These are phyloP conservation scores for Entrophospora sp. DNA, from an alignment of 192 early-diverging fungal genomes.

Conservation along the genomic window DNA sequence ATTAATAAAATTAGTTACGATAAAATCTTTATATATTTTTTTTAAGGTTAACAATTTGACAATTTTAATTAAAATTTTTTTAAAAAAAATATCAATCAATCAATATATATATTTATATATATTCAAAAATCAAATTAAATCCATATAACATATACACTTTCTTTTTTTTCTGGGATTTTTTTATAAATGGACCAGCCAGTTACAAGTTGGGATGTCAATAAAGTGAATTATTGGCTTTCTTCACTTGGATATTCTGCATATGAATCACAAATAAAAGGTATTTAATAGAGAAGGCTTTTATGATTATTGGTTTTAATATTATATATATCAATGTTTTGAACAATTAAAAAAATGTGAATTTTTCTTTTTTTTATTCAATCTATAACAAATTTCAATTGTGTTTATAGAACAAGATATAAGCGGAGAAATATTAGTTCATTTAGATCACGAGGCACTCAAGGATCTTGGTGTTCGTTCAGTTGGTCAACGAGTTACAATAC, in stretches of 20 bases:
- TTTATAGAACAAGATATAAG: conserved; percentile 78
- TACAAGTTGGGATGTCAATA: conserved; percentile 45
- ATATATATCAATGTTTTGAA: background rate
- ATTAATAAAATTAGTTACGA: too few relatives aligned
- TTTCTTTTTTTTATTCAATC: background rate
- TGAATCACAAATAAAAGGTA: conserved; percentile 51
- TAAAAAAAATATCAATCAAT: too few relatives aligned
- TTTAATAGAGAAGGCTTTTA: background rate
- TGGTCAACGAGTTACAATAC: conserved; percentile 79
- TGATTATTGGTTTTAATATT: background rate
- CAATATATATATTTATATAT: too few relatives aligned
- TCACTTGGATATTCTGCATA: conserved; percentile 45
- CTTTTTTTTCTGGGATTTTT: background rate
- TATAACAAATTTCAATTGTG: background rate
- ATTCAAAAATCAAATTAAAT: too few relatives aligned
- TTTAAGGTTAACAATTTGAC: too few relatives aligned
- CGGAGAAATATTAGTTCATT: conserved; percentile 78
- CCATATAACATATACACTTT: too few relatives aligned
- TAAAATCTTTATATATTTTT: too few relatives aligned
- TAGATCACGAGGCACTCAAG: conserved; percentile 86
- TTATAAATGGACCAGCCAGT: conserved; percentile 30
- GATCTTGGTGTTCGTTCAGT: conserved; percentile 79
- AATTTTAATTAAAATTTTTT: too few relatives aligned
- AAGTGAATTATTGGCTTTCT: conserved; percentile 45
- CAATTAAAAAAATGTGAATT: background rate